Base-by-base conservation (phyloP, 108 stramenopile species). In the Stephanodiscus triporus region DNA sequence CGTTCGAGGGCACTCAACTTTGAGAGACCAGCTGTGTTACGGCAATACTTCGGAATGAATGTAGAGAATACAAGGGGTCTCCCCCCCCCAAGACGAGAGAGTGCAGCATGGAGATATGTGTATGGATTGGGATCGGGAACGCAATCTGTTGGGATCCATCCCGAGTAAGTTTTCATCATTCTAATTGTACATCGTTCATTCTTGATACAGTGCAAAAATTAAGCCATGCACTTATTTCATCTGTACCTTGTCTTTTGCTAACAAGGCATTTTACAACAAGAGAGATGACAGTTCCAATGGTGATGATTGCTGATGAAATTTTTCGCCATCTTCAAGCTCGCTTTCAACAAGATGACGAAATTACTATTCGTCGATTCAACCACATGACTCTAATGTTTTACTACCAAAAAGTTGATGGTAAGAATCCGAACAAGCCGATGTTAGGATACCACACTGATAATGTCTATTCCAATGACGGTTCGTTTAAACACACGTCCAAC, bases 381-480 rank as follows among this genome's bases (percentile, higher is more conserved):
- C 51, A 53, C 9, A 20, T 53, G 51, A 53, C 51, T 53, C 23
- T 53, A 2, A 24, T 53, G 51, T 53, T 53, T 53, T 53, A 53
- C 51, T 53, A 53, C 8, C 51, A 53, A 53, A 53, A 53, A 8
- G 51, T 53, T 53, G 51, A 53, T 24, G 1, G 20, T n/a, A 53
- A 53, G 23, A 9, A 24, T 24, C 51, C 9, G 51, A 53, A 8
- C 9, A 6, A 1, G 51, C 2, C 20, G 51, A 53, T 53, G 51
- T 53, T 53, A 24, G 51, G 51, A 53, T 53, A 53, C 23, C 51
- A 53, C 19, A 53, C 51, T 53, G 51, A 53, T 24, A 53, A 53
- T 53, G 51, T 53, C 23, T 53, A 53, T 53, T 53, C 51, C 6
- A 22, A 53, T 1, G 19, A 22, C 8, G 51, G 51, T 53, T 22